Evolutionary conservation across 2,329 filamentous ascomycete species (phyloP).

Genomic region (Phoma sp.): DNA sequence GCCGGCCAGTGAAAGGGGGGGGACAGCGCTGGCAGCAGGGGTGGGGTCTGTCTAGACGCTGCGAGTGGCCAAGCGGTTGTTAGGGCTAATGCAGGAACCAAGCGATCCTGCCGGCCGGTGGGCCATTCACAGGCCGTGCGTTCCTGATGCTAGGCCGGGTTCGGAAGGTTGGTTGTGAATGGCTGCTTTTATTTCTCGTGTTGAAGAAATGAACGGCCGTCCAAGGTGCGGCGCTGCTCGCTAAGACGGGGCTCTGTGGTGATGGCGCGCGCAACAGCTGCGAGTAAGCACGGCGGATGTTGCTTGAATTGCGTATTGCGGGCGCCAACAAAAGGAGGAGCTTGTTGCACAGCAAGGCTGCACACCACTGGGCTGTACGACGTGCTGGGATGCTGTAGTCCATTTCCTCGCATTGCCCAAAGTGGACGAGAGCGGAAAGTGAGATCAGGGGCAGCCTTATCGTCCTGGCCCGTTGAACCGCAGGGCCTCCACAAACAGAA

Average conservation of each 20-base stretch:
- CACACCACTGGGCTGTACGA: constrained; percentile 3
- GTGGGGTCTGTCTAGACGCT: constrained; percentile 29
- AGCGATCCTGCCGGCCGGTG: constrained; percentile 32
- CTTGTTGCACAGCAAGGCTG: constrained; percentile 18
- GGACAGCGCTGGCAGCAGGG: constrained; percentile 37
- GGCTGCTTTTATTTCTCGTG: constrained; percentile 41
- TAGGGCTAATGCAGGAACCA: constrained; percentile 48
- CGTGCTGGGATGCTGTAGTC: not conserved
- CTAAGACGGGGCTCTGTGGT: constrained; percentile 30
- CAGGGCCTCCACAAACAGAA: constrained; percentile 19
- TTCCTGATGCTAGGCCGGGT: constrained; percentile 37
- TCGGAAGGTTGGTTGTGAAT: constrained; percentile 37
- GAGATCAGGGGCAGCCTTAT: constrained; percentile 15
- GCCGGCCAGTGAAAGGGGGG: constrained; percentile 45
- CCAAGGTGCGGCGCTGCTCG: constrained; percentile 20
- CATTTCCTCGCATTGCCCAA: constrained; percentile 6
- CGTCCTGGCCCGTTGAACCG: constrained; percentile 15
- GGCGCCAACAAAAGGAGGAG: constrained; percentile 16
- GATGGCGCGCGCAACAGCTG: constrained; percentile 10
- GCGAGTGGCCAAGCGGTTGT: constrained; percentile 41
- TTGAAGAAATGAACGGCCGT: constrained; percentile 41
- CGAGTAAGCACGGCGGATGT: constrained; percentile 33
- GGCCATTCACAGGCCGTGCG: constrained; percentile 36
- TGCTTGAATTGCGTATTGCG: constrained; percentile 21
- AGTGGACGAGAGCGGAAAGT: constrained; percentile 2